Evolutionary conservation across 768 basidiomycete genomes (phyloP).

Genomic region (Hydnum rufescens): DNA sequence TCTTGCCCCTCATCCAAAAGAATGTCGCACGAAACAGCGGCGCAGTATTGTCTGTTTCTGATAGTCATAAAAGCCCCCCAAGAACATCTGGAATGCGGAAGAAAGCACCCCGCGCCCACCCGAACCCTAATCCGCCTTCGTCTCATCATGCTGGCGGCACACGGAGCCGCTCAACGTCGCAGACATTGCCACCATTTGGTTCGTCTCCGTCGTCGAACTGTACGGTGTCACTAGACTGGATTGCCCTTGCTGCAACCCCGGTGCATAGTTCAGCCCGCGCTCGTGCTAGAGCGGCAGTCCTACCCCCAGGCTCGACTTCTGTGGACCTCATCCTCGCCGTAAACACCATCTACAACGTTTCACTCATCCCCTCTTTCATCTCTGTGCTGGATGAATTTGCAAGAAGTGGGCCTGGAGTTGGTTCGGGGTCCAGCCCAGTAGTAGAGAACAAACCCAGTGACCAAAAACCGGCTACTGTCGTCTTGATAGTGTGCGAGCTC

Average conservation of each 20-base stretch:
- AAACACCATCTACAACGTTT: slow-evolving; percentile 66
- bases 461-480: slow-evolving; percentile 22
- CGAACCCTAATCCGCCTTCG: neutral
- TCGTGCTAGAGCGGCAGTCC: slow-evolving; percentile 6
- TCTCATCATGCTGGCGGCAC: too few relatives aligned
- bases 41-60: too few relatives aligned
- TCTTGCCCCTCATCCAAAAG: slow-evolving; percentile 52
- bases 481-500: slow-evolving; percentile 50
- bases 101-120: slow-evolving; percentile 6
- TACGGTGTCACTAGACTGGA: slow-evolving; percentile 47
- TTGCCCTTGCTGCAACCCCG: slow-evolving; percentile 26
- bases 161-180: neutral
- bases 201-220: slow-evolving; percentile 14
- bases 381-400: slow-evolving; percentile 19
- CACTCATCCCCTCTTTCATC: slow-evolving; percentile 43
- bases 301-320: slow-evolving; percentile 13
- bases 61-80: neutral
- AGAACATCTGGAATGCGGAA: too few relatives aligned
- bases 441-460: slow-evolving; percentile 9
- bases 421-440: slow-evolving; percentile 32
- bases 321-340: slow-evolving; percentile 46
- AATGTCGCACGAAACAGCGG: slow-evolving; percentile 51
- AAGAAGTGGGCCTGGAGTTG: too few relatives aligned
- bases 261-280: slow-evolving; percentile 12
- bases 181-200: neutral